Evolutionary conservation across 2,329 filamentous ascomycete species (phyloP).

Genomic region (Didymella arachidicola): DNA sequence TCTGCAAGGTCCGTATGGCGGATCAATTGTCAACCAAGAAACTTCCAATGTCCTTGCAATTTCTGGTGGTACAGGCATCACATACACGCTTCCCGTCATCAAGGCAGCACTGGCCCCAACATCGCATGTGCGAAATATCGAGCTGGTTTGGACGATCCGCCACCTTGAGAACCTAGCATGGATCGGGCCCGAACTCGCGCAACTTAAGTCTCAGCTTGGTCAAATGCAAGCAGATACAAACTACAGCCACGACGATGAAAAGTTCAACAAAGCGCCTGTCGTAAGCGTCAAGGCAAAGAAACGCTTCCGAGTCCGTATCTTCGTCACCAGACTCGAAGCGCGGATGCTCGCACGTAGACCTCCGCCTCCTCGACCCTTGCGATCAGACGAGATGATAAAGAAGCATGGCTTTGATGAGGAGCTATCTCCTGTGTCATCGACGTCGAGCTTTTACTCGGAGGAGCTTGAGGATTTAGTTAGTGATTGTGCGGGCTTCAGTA

Average conservation of each 20-base stretch:
- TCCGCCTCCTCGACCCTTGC: neutral
- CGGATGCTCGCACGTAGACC: conserved; percentile 1
- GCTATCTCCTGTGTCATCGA: conserved; percentile 7
- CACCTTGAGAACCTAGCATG: conserved; percentile 33
- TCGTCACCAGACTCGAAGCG: conserved; percentile 22
- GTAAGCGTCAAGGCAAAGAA: conserved; percentile 6
- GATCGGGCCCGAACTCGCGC: conserved; percentile 30
- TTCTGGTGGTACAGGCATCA: conserved; percentile 42
- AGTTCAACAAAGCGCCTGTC: conserved; percentile 3
- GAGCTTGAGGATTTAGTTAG: conserved; percentile 19
- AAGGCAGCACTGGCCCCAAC: conserved; percentile 21
- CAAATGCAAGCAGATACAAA: neutral
- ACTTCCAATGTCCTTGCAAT: conserved; percentile 38
- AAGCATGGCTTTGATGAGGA: conserved; percentile 5
- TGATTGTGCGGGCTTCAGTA: conserved; percentile 26
- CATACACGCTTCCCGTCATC: conserved; percentile 38
- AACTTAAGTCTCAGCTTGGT: conserved; percentile 26
- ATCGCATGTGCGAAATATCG: conserved; percentile 22
- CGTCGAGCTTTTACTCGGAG: conserved; percentile 4
- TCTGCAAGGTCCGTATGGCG: conserved; percentile 39
- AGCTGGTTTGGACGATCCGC: conserved; percentile 38
- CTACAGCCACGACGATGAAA: neutral
- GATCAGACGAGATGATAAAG: conserved; percentile 8
- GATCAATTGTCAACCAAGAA: conserved; percentile 20
- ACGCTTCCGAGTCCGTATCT: conserved; percentile 28